phyloP scores from a whole-genome alignment of 164 flowering plant species.

The Magnolia kwangsiensis region DNA sequence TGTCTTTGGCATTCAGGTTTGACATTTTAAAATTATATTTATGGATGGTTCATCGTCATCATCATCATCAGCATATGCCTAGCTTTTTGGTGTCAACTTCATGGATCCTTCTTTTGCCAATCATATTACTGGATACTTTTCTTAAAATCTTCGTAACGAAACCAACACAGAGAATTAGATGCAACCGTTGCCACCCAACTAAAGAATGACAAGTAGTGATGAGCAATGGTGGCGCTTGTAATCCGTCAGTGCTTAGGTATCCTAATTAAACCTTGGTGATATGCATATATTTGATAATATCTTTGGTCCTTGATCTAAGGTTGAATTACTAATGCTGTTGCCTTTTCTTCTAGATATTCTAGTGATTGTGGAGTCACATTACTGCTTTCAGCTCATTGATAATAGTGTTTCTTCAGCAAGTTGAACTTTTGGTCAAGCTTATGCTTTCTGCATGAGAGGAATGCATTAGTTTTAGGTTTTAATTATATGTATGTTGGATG shows the following conservation, averaged over 20 bases:
- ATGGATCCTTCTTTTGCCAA: too few species aligned
- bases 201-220: too few species aligned
- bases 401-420: background rate
- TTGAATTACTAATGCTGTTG: background rate
- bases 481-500: background rate
- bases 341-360: background rate
- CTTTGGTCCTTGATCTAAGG: background rate
- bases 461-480: background rate
- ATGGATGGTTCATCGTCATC: background rate
- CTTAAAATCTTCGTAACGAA: too few species aligned
- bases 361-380: too few species aligned
- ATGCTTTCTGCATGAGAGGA: background rate
- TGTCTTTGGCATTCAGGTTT: conserved; percentile 80
- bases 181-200: too few species aligned
- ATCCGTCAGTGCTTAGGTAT: background rate
- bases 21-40: conserved; percentile 5
- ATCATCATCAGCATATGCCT: background rate
- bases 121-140: too few species aligned
- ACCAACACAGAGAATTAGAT: too few species aligned
- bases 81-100: background rate
- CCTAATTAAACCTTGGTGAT: background rate
- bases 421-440: background rate
- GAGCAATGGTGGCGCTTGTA: too few species aligned
- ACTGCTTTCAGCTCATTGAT: background rate
- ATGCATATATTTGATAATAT: background rate